Evolutionary conservation across 2,329 filamentous ascomycete species (phyloP).

Genomic region (Xylaria sp.): DNA sequence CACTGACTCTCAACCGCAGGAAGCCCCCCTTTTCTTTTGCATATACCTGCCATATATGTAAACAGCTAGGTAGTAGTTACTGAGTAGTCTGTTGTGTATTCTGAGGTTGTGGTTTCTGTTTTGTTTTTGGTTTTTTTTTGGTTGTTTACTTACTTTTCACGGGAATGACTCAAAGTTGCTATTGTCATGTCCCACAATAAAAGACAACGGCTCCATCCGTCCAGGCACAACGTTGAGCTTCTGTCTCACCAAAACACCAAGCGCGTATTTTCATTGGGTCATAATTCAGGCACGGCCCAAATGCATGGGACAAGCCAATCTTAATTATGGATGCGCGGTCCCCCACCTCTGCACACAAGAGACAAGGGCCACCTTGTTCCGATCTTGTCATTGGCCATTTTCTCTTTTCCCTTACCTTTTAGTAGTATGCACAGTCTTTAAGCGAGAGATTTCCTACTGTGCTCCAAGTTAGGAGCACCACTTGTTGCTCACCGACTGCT

Average conservation of each 20-base stretch:
- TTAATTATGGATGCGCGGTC: conserved; percentile 23
- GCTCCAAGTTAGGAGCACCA: background rate
- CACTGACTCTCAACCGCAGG: background rate
- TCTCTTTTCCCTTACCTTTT: background rate
- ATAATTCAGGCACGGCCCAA: conserved; percentile 9
- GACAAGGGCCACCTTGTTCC: conserved; percentile 1
- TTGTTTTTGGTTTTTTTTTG: background rate
- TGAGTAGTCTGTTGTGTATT: background rate
- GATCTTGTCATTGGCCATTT: conserved; percentile 6
- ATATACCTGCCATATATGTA: background rate
- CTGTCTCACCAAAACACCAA: conserved; percentile 20
- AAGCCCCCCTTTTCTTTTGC: background rate
- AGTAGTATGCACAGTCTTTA: background rate
- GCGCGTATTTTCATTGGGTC: conserved; percentile 21
- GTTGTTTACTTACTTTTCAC: background rate
- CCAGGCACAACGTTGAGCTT: background rate
- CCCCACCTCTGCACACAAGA: background rate
- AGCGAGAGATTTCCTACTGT: too few species aligned
- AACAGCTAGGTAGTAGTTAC: too few species aligned
- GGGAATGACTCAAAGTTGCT: conserved; percentile 4
- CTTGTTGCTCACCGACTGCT: background rate
- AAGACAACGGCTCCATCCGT: too few species aligned
- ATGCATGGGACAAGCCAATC: conserved; percentile 23
- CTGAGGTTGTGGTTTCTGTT: background rate
- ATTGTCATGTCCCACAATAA: conserved; percentile 16